Evolutionary conservation across 345 rosid species (phyloP), one percentile per base, ranked within the genome.

Genomic region (Hibiscus tridactylites): DNA sequence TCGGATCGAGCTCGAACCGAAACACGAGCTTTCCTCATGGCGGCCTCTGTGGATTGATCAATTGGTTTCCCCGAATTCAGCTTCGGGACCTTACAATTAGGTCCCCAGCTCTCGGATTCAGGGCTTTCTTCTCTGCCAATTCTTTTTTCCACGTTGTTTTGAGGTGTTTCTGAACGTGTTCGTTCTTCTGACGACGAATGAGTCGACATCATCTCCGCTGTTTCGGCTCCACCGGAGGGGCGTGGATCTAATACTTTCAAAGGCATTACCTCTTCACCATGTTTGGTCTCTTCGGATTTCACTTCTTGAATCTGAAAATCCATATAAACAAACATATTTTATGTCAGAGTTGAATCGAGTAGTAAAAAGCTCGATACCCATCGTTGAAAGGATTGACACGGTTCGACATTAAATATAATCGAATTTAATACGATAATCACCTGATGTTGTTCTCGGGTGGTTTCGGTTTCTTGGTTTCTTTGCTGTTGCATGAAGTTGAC

Each of bases 1-100:
- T 95, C 98, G 0, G 99, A 95, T 74, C 98, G 87, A 24, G 99
- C 99, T 15, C 99, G 97, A 75, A 95, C 98, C 0, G 99, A 90
- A 72, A 95, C 99, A 63, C 99, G 97, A 3, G 97, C 99, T 80
- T 89, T 95, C 70, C 96, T 89, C 97, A 95, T 92, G 31, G 96
- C 88, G 47, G 96, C 96, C 44, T 92, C 95, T 0, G 84, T 52
- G 11, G 95, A 77, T 73, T 90, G 97, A 37, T 94, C 95, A 33
- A 86, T 78, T 2, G 70, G 6, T 2, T 79, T 72, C 0, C 58
- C 42, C 49, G 74, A 31, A 68, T 79, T 81, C 81, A 82, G 49
- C 60, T 84, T 85, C 47, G 87, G 84, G 52, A 64, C 81, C 78
- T 93, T 82, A 9, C 60, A 8, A 82, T 81, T 81, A 44, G 87